Evolutionary conservation across 495 filamentous ascomycete genomes (phyloP), one percentile per base, ranked within the genome.

Genomic region (Lichina pygmaea): DNA sequence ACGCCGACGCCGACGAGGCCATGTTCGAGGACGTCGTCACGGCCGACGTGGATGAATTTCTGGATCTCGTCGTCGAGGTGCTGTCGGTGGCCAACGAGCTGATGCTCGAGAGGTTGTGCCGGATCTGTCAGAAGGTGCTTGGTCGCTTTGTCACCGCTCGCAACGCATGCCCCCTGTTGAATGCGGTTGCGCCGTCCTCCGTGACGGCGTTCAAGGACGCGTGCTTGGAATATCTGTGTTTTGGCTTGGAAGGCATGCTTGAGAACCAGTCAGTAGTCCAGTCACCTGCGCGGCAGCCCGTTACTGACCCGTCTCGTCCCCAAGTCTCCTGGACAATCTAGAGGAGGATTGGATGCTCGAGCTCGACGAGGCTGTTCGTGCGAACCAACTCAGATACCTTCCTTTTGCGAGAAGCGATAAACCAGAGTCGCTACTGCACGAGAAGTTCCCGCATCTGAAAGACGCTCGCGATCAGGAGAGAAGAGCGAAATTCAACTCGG

Each of bases 51-150:
- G 83, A 93, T 44, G 75, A 81, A 43, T 85, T 93, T 49, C 67
- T 86, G 8, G 83, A 94, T 51, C 62, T 89, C 33, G 63, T 94
- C n/a, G 68, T 95, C 61, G 86, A 93, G 48, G 81, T 95, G 33
- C 76, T 93, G 68, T 77, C 73, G 46, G 77, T 84, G 36, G 81
- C 84, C 8, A 81, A 97, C 53, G 89, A 95, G 53, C 65, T 97
- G 48, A 93, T 97, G 85, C 70, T 97, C 34, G 86, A 94, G 55
- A 66, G 84, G 31, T 60, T 97, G 30, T 81, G 78, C 10, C 82
- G 92, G 55, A 73, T 86, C 11, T 95, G 86, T 57, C 89, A 97
- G 54, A 75, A 75, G 46, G 61, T 82, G 40, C 69, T 95, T 48
- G 89, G 89, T n/a, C 71, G 68, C 37, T 93, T 86, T 59, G 78